Evolutionary conservation across 345 rosid species (phyloP), one percentile per base, ranked within the genome.

Genomic region (Sonneratia caseolaris): DNA sequence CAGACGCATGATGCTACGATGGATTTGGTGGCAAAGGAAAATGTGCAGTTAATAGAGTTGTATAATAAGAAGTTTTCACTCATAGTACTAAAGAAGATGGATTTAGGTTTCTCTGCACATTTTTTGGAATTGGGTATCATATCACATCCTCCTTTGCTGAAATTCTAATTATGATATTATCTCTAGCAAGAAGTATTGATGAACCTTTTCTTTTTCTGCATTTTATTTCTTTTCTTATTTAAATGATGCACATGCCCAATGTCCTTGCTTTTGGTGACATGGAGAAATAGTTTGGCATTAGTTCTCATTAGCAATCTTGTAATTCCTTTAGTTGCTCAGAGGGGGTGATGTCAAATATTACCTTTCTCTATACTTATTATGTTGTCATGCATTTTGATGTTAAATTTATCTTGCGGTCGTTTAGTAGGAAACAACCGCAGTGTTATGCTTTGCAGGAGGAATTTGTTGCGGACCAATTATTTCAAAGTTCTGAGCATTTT

Each of bases 401-500:
- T 64, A 65, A 19, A 6, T 47, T 49, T 66, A 73, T 70, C 71
- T 78, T 75, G 70, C 75, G 66, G 72, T 68, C 79, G 74, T 42
- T 74, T 83, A 64, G 38, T 68, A 95, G 99, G 98, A 88, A 95
- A 77, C 92, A 84, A 75, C 79, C 82, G 51, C 73, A 69, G 64
- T 87, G 82, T 77, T 92, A 89, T 85, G 81, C 88, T 76, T 74
- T 88, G 79, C 99, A 87, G 74, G 98, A 92, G 75, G 90, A 88
- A 59, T 89, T 89, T 81, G 85, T 92, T 69, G 89, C 97, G 64
- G 99, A 95, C 71, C 93, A 87, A 77, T 80, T 95, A 55, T 95
- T 87, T 85, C 90, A 88, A 76, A 85, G 84, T 83, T 81, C 90
- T 57, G 89, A 86, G 77, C 81, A 80, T 80, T 82, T 87, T 72